phyloP scores from a whole-genome alignment of 75 land plant species.

The Picea sitchensis region DNA sequence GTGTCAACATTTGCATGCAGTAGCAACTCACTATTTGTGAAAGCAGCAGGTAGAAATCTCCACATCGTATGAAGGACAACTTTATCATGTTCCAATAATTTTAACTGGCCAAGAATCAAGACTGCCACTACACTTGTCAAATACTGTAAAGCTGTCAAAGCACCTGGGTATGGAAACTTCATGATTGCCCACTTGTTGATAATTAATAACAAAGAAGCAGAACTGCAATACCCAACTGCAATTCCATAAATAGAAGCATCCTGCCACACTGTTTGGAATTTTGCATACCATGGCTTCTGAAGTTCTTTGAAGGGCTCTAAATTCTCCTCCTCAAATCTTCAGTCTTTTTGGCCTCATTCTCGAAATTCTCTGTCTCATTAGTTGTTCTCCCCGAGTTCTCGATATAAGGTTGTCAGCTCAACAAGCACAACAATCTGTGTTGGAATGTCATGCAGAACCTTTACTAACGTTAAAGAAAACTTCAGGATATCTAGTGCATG shows the following conservation, averaged over 20 bases:
- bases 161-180: slow-evolving; percentile 91
- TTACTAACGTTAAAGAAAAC: slow-evolving; percentile 80
- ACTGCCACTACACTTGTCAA: slow-evolving; percentile 70
- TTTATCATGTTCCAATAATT: too few relatives aligned
- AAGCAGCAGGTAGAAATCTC: too few relatives aligned
- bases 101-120: too few relatives aligned
- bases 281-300: neutral
- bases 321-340: slow-evolving; percentile 63
- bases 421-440: slow-evolving; percentile 82
- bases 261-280: too few relatives aligned
- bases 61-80: too few relatives aligned
- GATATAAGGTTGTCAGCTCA: slow-evolving; percentile 71
- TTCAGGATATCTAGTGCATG: slow-evolving; percentile 85
- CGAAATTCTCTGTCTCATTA: slow-evolving; percentile 68
- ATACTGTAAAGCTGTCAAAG: slow-evolving; percentile 86
- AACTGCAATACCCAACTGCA: too few relatives aligned
- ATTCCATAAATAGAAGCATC: too few relatives aligned
- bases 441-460: slow-evolving; percentile 81
- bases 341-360: slow-evolving; percentile 55
- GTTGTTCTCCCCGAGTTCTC: slow-evolving; percentile 58
- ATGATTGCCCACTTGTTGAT: slow-evolving; percentile 19
- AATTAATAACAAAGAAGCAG: too few relatives aligned
- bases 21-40: too few relatives aligned
- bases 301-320: too few relatives aligned
- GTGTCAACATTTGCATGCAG: too few relatives aligned